Conservation (phyloP, 352 stramenopile genomes). For the Globisporangium heterothallicum region DNA sequence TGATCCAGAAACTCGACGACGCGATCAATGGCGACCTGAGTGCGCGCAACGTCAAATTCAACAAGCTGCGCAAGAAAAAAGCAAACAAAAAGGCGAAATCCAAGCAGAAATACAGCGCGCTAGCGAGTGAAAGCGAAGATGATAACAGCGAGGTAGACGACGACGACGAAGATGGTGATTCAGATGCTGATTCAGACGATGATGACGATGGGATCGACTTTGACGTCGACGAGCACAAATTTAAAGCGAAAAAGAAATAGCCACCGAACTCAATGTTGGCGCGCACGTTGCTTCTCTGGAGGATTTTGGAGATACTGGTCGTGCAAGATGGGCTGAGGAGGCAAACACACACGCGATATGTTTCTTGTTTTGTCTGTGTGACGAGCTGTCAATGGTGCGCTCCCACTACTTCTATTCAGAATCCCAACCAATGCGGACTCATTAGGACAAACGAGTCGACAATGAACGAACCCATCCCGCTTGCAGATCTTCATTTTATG, state of each 20-base stretch:
- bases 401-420: no score
- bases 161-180: slow-evolving; percentile 12
- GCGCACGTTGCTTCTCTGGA: no score
- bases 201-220: slow-evolving; percentile 10
- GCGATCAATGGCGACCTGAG: slow-evolving; percentile 60
- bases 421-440: no score
- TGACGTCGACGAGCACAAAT: slow-evolving; percentile 21
- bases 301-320: no score
- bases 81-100: slow-evolving; percentile 44
- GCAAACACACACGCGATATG: no score
- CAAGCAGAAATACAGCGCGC: slow-evolving; percentile 46
- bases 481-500: no score
- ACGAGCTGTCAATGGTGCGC: no score
- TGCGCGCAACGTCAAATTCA: slow-evolving; percentile 55
- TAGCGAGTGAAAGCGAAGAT: neutral
- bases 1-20: slow-evolving; percentile 75
- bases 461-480: no score
- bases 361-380: no score
- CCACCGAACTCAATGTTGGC: no score
- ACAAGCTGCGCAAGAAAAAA: slow-evolving; percentile 65
- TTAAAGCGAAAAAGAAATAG: slow-evolving; percentile 28
- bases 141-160: slow-evolving; percentile 10
- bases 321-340: no score
- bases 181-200: slow-evolving; percentile 9
- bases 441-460: no score